Conservation (phyloP, 2,329 filamentous ascomycete species). For the Aspergillus floridensis region DNA sequence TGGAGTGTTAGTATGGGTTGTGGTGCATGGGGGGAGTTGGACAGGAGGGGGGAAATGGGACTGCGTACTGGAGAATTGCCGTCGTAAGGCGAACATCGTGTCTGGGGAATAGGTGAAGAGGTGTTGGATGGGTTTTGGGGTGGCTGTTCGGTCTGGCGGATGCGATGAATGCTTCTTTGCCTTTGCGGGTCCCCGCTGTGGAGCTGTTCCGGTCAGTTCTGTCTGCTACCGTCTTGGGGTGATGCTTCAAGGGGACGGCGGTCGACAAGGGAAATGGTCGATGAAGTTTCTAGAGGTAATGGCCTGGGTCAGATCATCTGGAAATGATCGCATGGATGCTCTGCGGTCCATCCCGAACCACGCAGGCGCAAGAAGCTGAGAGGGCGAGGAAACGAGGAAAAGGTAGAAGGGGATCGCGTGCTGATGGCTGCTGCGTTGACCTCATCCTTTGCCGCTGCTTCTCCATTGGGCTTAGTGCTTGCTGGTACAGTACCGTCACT, state of each 20-base stretch:
- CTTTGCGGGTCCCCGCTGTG: slow-evolving; percentile 12
- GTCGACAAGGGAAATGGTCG: neutral
- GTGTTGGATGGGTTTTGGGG: neutral
- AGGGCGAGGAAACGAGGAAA: neutral
- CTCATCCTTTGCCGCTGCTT: slow-evolving; percentile 2
- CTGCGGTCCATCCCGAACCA: neutral
- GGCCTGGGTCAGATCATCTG: neutral
- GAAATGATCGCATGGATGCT: neutral
- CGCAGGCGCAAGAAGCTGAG: neutral
- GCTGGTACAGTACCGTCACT: neutral
- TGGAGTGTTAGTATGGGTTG: slow-evolving; percentile 8
- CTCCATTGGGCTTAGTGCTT: too few species aligned
- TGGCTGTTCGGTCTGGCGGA: neutral
- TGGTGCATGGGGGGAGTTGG: neutral
- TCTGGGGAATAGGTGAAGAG: slow-evolving; percentile 11
- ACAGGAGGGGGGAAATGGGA: too few species aligned
- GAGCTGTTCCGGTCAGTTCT: slow-evolving; percentile 1
- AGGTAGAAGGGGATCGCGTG: slow-evolving; percentile 8
- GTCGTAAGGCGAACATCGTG: slow-evolving; percentile 31
- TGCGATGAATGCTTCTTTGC: neutral
- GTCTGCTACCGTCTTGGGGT: neutral
- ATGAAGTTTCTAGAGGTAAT: neutral
- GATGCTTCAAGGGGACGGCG: neutral
- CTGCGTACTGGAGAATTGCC: slow-evolving; percentile 31
- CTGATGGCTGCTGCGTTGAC: slow-evolving; percentile 25